Percentiles rank a stretch among this genome's conserved stretches.
Conservation (phyloP, 2,329 filamentous ascomycete genomes). For the Neonectria magnoliae region DNA sequence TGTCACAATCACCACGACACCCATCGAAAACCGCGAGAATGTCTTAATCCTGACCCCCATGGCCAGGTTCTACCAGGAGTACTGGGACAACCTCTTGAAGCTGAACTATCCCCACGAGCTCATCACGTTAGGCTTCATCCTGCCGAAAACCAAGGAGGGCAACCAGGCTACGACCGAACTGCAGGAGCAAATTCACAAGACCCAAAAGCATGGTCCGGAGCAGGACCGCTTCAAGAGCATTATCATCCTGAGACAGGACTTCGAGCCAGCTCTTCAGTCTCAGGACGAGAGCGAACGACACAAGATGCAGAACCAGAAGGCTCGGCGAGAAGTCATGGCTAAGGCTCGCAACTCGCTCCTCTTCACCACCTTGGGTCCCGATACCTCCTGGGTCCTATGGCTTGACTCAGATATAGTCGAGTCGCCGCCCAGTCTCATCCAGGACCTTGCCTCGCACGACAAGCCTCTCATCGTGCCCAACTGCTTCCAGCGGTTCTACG, state of each 20-base stretch:
- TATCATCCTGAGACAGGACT: slow-evolving; percentile 94
- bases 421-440: slow-evolving; percentile 83
- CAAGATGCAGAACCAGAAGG: slow-evolving; percentile 90
- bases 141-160: slow-evolving; percentile 92
- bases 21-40: slow-evolving; percentile 82
- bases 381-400: slow-evolving; percentile 97
- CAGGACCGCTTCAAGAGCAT: slow-evolving; percentile 89
- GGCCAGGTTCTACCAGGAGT: slow-evolving; percentile 90
- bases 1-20: slow-evolving; percentile 82
- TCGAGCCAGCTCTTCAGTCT: slow-evolving; percentile 80
- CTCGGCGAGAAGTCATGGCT: slow-evolving; percentile 87
- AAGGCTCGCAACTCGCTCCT: slow-evolving; percentile 92
- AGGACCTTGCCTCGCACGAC: slow-evolving; percentile 88
- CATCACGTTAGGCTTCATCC: slow-evolving; percentile 94
- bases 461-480: slow-evolving; percentile 95
- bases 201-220: slow-evolving; percentile 79
- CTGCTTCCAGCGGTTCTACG: slow-evolving; percentile 88
- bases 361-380: slow-evolving; percentile 91
- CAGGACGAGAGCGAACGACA: slow-evolving; percentile 91
- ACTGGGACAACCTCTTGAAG: slow-evolving; percentile 92
- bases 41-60: slow-evolving; percentile 93
- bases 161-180: slow-evolving; percentile 85
- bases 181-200: slow-evolving; percentile 85
- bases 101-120: slow-evolving; percentile 92
- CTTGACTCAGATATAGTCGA: slow-evolving; percentile 93